A percentile compares a stretch with the other conserved stretches of the same genome.
phyloP scores from a whole-genome alignment of 768 basidiomycete genomes.

The Trametes maxima region DNA sequence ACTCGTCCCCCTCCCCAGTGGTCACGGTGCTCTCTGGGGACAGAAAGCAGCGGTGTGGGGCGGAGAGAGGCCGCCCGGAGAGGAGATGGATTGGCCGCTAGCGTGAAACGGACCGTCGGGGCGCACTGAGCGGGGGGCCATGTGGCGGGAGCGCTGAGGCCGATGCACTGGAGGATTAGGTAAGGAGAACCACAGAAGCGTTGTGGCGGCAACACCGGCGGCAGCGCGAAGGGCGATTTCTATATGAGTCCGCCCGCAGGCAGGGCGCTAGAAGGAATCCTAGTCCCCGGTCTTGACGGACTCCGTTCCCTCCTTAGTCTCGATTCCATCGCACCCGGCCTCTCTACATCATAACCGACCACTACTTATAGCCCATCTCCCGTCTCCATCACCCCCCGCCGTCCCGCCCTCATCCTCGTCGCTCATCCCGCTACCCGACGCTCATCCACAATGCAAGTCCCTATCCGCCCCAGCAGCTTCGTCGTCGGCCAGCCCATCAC shows the following conservation, averaged over 20 bases:
- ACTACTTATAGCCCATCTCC: slow-evolving; percentile 12
- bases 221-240: slow-evolving; percentile 11
- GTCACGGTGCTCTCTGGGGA: no score
- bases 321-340: slow-evolving; percentile 12
- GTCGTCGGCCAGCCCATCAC: slow-evolving; percentile 22
- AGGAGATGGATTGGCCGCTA: not conserved
- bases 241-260: slow-evolving; percentile 13
- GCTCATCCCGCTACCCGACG: not conserved
- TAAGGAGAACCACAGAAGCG: slow-evolving; percentile 17
- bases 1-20: not conserved
- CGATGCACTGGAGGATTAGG: slow-evolving; percentile 22
- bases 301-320: slow-evolving; percentile 10
- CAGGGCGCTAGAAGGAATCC: slow-evolving; percentile 11
- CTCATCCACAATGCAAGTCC: slow-evolving; percentile 18
- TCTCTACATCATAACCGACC: slow-evolving; percentile 9
- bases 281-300: slow-evolving; percentile 19
- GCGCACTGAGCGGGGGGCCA: not conserved
- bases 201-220: slow-evolving; percentile 23
- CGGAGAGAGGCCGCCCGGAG: not conserved
- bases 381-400: not conserved
- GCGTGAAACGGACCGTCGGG: slow-evolving; percentile 11
- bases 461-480: slow-evolving; percentile 21
- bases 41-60: not conserved
- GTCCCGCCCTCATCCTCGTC: not conserved
- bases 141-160: slow-evolving; percentile 11